Evolutionary conservation across 495 filamentous ascomycete genomes (phyloP), one percentile per base, ranked within the genome.

Genomic region (Xylaria scruposa): DNA sequence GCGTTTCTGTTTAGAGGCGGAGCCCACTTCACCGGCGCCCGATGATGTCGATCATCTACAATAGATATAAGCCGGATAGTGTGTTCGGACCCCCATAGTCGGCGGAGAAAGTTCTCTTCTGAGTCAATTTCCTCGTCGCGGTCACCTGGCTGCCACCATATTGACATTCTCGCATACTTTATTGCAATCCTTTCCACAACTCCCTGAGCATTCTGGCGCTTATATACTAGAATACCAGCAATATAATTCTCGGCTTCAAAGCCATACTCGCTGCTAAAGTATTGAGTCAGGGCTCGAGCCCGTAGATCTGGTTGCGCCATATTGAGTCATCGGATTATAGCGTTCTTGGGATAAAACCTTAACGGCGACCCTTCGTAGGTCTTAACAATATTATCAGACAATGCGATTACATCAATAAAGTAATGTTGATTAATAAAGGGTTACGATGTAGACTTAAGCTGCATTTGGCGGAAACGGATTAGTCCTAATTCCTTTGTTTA

Each of bases 1-100:
- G 13, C 8, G 12, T 21, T 3, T 29, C 49, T 54, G 24, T 56
- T 42, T 44, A 33, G 2, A 44, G 65, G 49, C 49, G 4, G 17
- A 26, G 19, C 13, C 47, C 49, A 67, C 17, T 2, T 54, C 1
- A 15, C 7, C 56, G 58, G 33, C 40, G 13, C 65, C 29, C 33
- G 17, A 31, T 67, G 46, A 10, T 17, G 1, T 53, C 24, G 15
- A 53, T 53, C 46, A n/a, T 40, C 21, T 24, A 36, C 15, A 1
- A 67, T 6, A 24, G 65, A 38, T 0, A 54, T 2, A 21, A 67
- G 47, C n/a, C 49, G 49, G 17, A 42, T 38, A n/a, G 9, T 54
- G 33, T 67, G 49, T 44, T 67, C 65, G 4, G 65, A 42, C 26
- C 65, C 65, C 65, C 65, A 67, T 12, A 54, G 49, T 54, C 33